Percentiles rank a stretch among this genome's conserved stretches.
Evolutionary conservation across 2,329 filamentous ascomycete genomes (phyloP).

Genomic region (Scytalidium sp.): DNA sequence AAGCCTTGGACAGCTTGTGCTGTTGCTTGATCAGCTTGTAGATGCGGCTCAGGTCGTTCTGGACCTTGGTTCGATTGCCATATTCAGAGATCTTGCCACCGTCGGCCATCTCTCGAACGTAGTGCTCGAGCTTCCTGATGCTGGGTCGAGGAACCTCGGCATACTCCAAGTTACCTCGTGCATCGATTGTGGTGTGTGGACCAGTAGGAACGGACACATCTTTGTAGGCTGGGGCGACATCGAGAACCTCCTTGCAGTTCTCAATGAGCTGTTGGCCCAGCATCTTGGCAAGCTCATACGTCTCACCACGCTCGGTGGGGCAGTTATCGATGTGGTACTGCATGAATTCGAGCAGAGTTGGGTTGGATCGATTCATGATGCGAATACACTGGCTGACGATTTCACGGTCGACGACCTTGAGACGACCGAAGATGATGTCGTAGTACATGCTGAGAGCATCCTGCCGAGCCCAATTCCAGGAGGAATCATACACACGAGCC

Average conservation of each 20-base stretch:
- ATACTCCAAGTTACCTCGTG: slow-evolving; percentile 89
- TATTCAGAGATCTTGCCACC: slow-evolving; percentile 99
- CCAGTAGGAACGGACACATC: slow-evolving; percentile 91
- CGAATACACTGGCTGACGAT: slow-evolving; percentile 98
- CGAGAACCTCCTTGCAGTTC: slow-evolving; percentile 92
- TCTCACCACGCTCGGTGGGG: slow-evolving; percentile 93
- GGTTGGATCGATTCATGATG: slow-evolving; percentile 99
- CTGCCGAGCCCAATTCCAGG: slow-evolving; percentile 98
- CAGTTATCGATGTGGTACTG: slow-evolving; percentile 99
- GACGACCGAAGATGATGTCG: slow-evolving; percentile 95
- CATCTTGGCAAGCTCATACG: slow-evolving; percentile 95
- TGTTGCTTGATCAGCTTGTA: slow-evolving; percentile 99
- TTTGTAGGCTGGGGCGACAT: slow-evolving; percentile 86
- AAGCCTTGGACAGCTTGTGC: slow-evolving; percentile 94
- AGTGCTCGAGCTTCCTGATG: slow-evolving; percentile 96
- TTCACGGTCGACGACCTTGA: slow-evolving; percentile 91
- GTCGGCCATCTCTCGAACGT: slow-evolving; percentile 97
- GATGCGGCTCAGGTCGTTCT: slow-evolving; percentile 89
- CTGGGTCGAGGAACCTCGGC: slow-evolving; percentile 82
- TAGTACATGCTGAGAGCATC: slow-evolving; percentile 98
- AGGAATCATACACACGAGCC: slow-evolving; percentile 94
- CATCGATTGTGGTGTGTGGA: slow-evolving; percentile 88
- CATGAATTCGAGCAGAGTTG: slow-evolving; percentile 95
- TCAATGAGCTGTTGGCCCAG: slow-evolving; percentile 91
- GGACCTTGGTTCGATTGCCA: slow-evolving; percentile 96